phyloP scores from a whole-genome alignment of 805 yeast genomes.

The Citeromyces nyonsensis region DNA sequence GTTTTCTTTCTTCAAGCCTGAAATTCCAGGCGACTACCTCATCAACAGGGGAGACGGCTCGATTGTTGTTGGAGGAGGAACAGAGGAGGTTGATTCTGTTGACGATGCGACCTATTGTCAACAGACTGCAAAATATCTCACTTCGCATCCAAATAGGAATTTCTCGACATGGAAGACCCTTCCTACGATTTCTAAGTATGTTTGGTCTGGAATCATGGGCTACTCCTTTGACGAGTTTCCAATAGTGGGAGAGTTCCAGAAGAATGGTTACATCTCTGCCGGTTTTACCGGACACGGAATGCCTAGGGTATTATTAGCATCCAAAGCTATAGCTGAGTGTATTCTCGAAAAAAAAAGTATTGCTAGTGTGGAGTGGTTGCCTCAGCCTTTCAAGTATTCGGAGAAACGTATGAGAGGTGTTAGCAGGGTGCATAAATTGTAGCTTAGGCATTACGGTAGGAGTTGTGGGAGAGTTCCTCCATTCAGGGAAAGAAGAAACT shows the following conservation, averaged over 20 bases:
- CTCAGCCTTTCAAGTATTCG: too few relatives aligned
- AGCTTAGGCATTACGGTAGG: too few relatives aligned
- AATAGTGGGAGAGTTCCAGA: constrained; percentile 5
- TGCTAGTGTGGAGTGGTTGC: constrained; percentile 2
- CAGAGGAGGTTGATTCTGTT: constrained; percentile 1
- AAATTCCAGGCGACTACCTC: constrained; percentile 15
- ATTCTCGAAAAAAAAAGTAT: constrained; percentile 3
- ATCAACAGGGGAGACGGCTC: constrained; percentile 22
- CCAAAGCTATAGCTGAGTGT: constrained; percentile 5
- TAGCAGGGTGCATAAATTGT: neutral
- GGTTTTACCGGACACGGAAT: constrained; percentile 8
- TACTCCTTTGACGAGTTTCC: constrained; percentile 6
- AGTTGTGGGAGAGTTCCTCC: too few relatives aligned
- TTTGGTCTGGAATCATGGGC: constrained; percentile 7
- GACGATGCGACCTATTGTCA: constrained; percentile 13
- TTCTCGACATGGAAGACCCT: constrained; percentile 5
- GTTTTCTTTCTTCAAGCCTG: constrained; percentile 12
- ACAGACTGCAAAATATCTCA: constrained; percentile 6
- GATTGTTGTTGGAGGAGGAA: constrained; percentile 18
- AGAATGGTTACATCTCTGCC: constrained; percentile 5
- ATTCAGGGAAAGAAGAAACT: too few relatives aligned
- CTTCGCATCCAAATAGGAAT: constrained; percentile 9
- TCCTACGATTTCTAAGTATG: constrained; percentile 1
- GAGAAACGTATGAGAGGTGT: too few relatives aligned
- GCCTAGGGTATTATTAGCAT: constrained; percentile 6